Evolutionary conservation across 306 rosid genomes (phyloP), one percentile per base, ranked within the genome.

Genomic region (Glycine soja): DNA sequence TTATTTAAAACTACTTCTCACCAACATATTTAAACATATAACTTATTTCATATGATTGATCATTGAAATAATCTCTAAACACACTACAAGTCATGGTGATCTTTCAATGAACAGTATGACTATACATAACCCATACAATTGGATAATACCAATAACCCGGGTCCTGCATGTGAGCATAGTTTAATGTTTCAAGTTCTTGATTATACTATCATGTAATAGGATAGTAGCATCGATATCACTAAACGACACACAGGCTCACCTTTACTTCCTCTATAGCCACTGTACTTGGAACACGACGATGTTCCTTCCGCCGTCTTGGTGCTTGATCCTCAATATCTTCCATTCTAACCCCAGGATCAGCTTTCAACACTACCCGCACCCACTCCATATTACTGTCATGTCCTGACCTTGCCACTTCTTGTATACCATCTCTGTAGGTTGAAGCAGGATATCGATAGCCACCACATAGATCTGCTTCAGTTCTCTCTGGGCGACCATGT

Each of bases 271-370:
- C 98, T 36, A 92, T 90, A 52, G 97, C 97, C 80, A 94, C 90
- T 69, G 88, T 94, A 85, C 98, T 94, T 76, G 98, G 98, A 85
- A 94, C 93, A 63, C 98, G 93, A 9, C 97, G 97, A 82, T 94
- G 98, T 89, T 94, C 98, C 95, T 85, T 92, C 81, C 95, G 89
- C 72, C 93, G 87, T 12, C 83, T 83, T 24, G 92, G 93, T 73
- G 87, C 86, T 64, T 74, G 97, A 74, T 86, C 91, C 80, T 84
- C 91, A 78, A 92, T 92, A 78, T 94, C 98, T 59, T 90, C 97
- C 98, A 94, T 88, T 85, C 91, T 92, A 72, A 88, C 81, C 78
- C 93, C 90, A 57, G 90, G 92, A 84, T 91, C 97, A 64, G 90
- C 92, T 61, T 90, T 89, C 87, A 94, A 88, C 61, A 92, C 95